Evolutionary conservation across 805 yeast species (phyloP).

Genomic region (Pichia phayaonensis): DNA sequence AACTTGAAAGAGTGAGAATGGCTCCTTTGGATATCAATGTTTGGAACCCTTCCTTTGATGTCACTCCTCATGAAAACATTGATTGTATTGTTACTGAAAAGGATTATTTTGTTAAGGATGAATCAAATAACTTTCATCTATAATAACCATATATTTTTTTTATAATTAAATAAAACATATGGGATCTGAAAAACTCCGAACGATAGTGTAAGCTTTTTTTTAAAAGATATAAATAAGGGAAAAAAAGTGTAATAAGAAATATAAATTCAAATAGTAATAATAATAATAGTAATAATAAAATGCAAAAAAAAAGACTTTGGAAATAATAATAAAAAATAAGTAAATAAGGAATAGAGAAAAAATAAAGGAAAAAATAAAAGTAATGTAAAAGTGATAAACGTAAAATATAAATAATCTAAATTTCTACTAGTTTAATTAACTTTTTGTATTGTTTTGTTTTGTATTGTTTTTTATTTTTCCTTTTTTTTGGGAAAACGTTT

Average conservation of each 20-base stretch:
- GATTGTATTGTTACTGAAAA: slow-evolving; percentile 89
- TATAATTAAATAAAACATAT: too few relatives aligned
- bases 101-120: slow-evolving; percentile 44
- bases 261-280: not conserved
- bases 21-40: slow-evolving; percentile 82
- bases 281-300: not conserved
- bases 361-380: not conserved
- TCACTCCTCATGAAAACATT: slow-evolving; percentile 75
- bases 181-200: too few relatives aligned
- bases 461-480: too few relatives aligned
- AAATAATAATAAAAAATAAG: not conserved
- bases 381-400: not conserved
- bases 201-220: not conserved
- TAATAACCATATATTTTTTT: too few relatives aligned
- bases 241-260: too few relatives aligned
- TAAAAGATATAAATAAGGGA: not conserved
- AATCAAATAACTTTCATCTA: slow-evolving; percentile 39
- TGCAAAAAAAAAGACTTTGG: not conserved
- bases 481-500: not conserved
- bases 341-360: not conserved
- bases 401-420: not conserved
- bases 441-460: too few relatives aligned
- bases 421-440: not conserved
- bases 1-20: slow-evolving; percentile 50
- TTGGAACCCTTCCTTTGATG: slow-evolving; percentile 97